Evolutionary conservation across 768 basidiomycete species (phyloP), one percentile per base, ranked within the genome.

Genomic region (Psilocybe sp.): DNA sequence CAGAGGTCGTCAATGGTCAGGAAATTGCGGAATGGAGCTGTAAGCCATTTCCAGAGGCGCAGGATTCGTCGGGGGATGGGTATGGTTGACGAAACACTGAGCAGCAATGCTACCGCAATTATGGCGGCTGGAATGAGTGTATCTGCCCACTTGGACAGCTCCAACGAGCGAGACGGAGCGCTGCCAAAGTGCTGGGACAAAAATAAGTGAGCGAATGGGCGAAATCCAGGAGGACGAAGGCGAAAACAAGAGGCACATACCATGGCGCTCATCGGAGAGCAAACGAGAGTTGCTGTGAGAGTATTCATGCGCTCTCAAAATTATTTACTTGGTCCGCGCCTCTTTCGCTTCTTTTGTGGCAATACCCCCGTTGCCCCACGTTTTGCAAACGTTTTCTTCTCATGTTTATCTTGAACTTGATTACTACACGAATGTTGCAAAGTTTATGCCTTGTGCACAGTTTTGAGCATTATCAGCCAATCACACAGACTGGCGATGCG

Each of bases 21-120:
- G 55, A 84, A 85, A 62, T 77, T 76, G 16, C 64, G 61, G 55
- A 82, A 81, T 1, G 81, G 82, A 20, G 65, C 60, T 40, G 63
- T 58, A 19, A 72, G 28, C 19, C 38, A 49, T 33, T 47, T 53
- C 53, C 63, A 62, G 40, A 57, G 16, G 10, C 39, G 45, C 40
- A 53, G 51, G 1, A 71, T 28, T 20, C 50, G 23, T 52, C 64
- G 69, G 31, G 74, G 67, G 14, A 61, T 40, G 13, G 49, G 55
- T 40, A 70, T 37, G 20, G 51, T 53, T 32, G 59, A 42, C 19
- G 54, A 34, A 18, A 67, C n/a, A 49, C 73, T 70, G 51, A 60
- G 46, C 7, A 72, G 23, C 46, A 75, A 31, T 1, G 64, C 61
- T 9, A 64, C 18, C 12, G 64, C 16, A 23, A 76, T 53, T 42